Conservation (phyloP, 2,329 filamentous ascomycete genomes). For the Stemphylium lycopersici region DNA sequence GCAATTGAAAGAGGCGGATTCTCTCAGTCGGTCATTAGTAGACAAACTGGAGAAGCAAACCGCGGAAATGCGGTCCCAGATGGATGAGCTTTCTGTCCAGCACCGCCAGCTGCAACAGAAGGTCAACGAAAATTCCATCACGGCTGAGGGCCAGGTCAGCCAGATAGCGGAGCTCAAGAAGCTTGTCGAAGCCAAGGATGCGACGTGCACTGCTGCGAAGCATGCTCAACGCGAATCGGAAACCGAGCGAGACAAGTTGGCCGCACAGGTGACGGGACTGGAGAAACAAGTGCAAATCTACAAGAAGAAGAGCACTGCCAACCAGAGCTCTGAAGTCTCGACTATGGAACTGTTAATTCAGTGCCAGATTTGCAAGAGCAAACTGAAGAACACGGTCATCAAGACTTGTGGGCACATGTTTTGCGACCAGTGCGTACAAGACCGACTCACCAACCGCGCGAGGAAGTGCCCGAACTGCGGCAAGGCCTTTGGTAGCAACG, state of each 20-base stretch:
- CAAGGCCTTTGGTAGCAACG: slow-evolving; percentile 86
- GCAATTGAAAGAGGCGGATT: slow-evolving; percentile 89
- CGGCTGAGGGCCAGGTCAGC: slow-evolving; percentile 72
- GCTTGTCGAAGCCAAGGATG: slow-evolving; percentile 77
- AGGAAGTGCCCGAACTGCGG: slow-evolving; percentile 96
- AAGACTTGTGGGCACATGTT: slow-evolving; percentile 96
- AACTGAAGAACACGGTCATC: slow-evolving; percentile 92
- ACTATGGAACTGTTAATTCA: slow-evolving; percentile 80
- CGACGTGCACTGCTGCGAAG: slow-evolving; percentile 68
- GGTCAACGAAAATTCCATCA: slow-evolving; percentile 71
- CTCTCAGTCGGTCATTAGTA: slow-evolving; percentile 74
- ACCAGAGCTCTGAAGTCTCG: slow-evolving; percentile 81
- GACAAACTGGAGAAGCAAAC: slow-evolving; percentile 91
- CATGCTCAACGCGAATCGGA: slow-evolving; percentile 66
- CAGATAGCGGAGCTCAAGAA: slow-evolving; percentile 80
- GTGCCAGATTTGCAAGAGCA: slow-evolving; percentile 89
- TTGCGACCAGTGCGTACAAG: slow-evolving; percentile 88
- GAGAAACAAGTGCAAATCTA: slow-evolving; percentile 85
- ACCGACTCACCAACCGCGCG: slow-evolving; percentile 85
- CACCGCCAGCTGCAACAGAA: slow-evolving; percentile 77
- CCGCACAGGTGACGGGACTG: slow-evolving; percentile 75
- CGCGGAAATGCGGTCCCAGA: slow-evolving; percentile 78
- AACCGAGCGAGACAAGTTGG: slow-evolving; percentile 78
- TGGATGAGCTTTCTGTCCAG: slow-evolving; percentile 72
- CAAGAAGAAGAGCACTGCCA: slow-evolving; percentile 81